Conservation (phyloP, 176 grass and related monocot species). For the Alloteropsis semialata region DNA sequence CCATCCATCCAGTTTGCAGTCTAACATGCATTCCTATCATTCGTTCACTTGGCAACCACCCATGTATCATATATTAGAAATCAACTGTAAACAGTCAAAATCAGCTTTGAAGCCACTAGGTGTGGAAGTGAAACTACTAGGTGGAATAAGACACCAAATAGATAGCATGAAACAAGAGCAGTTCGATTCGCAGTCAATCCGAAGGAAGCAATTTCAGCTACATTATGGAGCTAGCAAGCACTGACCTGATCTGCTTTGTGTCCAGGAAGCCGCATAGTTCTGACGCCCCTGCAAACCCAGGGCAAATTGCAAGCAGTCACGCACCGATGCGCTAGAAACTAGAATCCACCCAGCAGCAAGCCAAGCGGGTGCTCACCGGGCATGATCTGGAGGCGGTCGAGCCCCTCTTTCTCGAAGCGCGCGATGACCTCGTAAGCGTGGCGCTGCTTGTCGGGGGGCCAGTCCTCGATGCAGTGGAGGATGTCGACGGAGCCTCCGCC, state of each 20-base stretch:
- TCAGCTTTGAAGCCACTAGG: neutral
- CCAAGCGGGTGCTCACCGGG: conserved; percentile 38
- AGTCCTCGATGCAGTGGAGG: conserved; percentile 70
- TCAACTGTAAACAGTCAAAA: neutral
- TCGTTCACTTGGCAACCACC: neutral
- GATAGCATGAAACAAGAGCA: neutral
- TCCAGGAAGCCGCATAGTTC: conserved; percentile 83
- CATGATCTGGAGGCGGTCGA: conserved; percentile 96
- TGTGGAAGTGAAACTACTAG: neutral
- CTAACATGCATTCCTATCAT: neutral
- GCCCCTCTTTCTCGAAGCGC: conserved; percentile 72
- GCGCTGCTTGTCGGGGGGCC: conserved; percentile 58
- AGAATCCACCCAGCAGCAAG: neutral
- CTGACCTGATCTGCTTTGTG: conserved; percentile 71
- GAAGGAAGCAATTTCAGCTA: neutral
- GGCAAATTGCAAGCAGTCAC: conserved; percentile 6
- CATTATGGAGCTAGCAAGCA: neutral
- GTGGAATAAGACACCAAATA: neutral
- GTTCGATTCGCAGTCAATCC: neutral
- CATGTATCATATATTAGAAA: neutral
- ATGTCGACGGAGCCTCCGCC: conserved; percentile 69
- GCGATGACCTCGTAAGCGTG: conserved; percentile 81
- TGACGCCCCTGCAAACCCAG: conserved; percentile 50
- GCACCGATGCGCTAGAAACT: neutral
- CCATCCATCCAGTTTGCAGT: neutral